Evolutionary conservation across 768 basidiomycete species (phyloP).

Genomic region (Agrocybe chaxingu): DNA sequence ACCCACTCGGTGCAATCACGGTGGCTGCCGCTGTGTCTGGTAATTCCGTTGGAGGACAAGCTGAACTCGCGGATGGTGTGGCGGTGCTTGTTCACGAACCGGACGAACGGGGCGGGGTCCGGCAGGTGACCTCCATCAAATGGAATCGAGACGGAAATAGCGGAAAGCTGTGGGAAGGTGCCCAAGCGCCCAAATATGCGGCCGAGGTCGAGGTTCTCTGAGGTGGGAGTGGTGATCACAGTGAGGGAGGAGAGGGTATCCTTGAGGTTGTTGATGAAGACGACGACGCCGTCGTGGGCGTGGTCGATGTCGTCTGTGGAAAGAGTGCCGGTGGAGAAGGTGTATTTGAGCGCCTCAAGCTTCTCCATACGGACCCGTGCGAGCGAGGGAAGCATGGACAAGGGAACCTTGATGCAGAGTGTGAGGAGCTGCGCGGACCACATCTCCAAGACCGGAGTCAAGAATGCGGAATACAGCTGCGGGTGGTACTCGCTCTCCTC

Average conservation of each 20-base stretch:
- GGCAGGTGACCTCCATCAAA: conserved; percentile 41
- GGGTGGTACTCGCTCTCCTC: conserved; percentile 28
- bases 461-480: conserved; percentile 34
- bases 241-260: conserved; percentile 34
- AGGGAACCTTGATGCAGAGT: conserved; percentile 38
- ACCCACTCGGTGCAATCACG: conserved; percentile 38
- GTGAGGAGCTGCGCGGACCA: conserved; percentile 29
- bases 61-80: conserved; percentile 31
- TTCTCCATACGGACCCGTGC: conserved; percentile 29
- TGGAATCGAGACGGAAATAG: conserved; percentile 39
- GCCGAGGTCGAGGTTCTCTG: conserved; percentile 35
- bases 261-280: conserved; percentile 42
- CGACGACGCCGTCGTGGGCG: conserved; percentile 36
- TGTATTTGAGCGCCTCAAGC: conserved; percentile 32
- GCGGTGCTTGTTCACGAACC: conserved; percentile 34
- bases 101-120: conserved; percentile 26
- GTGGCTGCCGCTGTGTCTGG: conserved; percentile 13
- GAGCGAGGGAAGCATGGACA: conserved; percentile 30
- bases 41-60: conserved; percentile 28
- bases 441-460: conserved; percentile 28
- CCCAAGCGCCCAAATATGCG: conserved; percentile 35
- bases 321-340: conserved; percentile 30
- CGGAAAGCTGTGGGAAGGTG: conserved; percentile 34
- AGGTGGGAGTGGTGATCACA: conserved; percentile 31
- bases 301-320: conserved; percentile 26